Base-by-base conservation (phyloP, 192 early-diverging fungal genomes). In the Globomyces pollinis-pini region DNA sequence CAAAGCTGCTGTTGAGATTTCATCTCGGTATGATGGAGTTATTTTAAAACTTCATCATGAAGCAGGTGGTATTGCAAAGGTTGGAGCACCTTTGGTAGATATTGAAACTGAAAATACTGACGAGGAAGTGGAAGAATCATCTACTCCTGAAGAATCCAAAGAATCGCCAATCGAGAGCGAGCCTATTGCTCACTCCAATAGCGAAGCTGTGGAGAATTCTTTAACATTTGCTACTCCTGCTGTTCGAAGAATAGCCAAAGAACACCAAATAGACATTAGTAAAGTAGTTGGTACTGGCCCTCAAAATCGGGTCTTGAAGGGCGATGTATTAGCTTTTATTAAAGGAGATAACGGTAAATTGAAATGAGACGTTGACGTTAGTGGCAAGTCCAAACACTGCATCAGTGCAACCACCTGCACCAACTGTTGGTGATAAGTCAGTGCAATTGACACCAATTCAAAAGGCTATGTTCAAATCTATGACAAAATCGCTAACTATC, bases 1-100 rank as follows among this genome's bases (percentile, higher is more conserved):
- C 72, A 98, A 98, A 77, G 96, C 96, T 8, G 87, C 96, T n/a
- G 96, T 94, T 7, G 93, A 98, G 71, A 96, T 98, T 70, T 91
- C 96, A 18, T 95, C 92, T 20, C 83, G 96, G 6, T 98, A 84
- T 63, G 88, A 93, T 57, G 96, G 96, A 38, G 77, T 74, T 13
- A 76, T 98, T 39, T 74, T 64, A 15, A 84, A 89, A 57, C 75
- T 98, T 2, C 69, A 94, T 68, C 87, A 95, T 69, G 73, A 80
- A 33, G 78, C 83, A 21, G 88, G 89, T 57, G 91, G 91, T 33
- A 89, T 98, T 73, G 96, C 96, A 16, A 84, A 75, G 63, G 96
- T 98, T 15, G 96, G 96, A 20, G 68, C 74, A 11, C 89, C 93
- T 6, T 77, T 98, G 39, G 89, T 91, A 21, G 89, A 94, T 49